These are phyloP conservation scores for Hypoxylon sp. DNA, from an alignment of 2,329 filamentous ascomycete genomes.

Conservation along the genomic window DNA sequence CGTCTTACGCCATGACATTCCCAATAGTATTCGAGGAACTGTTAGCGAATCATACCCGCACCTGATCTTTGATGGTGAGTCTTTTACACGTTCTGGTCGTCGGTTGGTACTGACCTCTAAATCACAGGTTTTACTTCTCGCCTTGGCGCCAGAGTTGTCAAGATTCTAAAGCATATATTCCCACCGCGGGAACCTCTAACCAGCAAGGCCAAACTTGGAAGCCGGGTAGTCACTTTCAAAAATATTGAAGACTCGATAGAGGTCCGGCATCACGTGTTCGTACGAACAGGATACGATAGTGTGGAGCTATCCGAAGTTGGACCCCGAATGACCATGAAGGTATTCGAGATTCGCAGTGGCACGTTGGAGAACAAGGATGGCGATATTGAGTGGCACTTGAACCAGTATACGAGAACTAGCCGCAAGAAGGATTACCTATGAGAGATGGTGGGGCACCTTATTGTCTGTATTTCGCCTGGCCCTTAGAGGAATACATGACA, in stretches of 20 bases:
- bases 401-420: conserved; percentile 93
- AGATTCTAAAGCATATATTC: conserved; percentile 94
- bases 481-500: conserved; percentile 46
- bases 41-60: conserved; percentile 95
- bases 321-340: conserved; percentile 95
- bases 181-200: conserved; percentile 86
- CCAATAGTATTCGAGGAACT: conserved; percentile 86
- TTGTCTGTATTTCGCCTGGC: not conserved
- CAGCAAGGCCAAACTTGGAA: conserved; percentile 82
- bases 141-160: conserved; percentile 85
- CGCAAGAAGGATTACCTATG: conserved; percentile 96
- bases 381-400: conserved; percentile 96
- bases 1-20: conserved; percentile 91
- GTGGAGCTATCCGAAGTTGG: conserved; percentile 92
- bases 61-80: conserved; percentile 84
- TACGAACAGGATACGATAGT: conserved; percentile 89
- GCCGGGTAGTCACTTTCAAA: conserved; percentile 91
- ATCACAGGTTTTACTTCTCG: conserved; percentile 78
- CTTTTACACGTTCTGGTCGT: not conserved
- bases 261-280: conserved; percentile 93
- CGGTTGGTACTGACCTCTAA: conserved; percentile 22
- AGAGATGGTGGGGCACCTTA: conserved; percentile 47
- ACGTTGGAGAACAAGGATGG: conserved; percentile 95
- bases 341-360: conserved; percentile 93
- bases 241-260: conserved; percentile 96